Base-by-base conservation (phyloP, 1,284 basidiomycete species). In the Malassezia yamatoensis region DNA sequence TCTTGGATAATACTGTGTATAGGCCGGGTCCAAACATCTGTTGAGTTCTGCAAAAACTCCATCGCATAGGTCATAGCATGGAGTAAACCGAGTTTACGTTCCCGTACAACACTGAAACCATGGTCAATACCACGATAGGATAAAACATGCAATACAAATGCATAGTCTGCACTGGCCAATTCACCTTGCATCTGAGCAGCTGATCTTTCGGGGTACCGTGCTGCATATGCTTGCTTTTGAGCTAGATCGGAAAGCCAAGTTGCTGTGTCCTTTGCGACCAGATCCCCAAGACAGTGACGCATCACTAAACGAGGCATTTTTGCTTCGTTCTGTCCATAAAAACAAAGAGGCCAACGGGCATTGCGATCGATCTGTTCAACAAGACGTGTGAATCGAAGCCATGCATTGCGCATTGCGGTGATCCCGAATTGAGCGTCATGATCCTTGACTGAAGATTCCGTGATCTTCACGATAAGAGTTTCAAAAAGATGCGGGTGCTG, bases 331-430 rank as follows among this genome's bases (percentile, higher is more conserved):
- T 42, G 38, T 24, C 48, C 18, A 29, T 29, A 50, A 18, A 68
- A 50, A 1, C 52, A 53, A 21, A 72, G 61, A 3, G 67, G 66
- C 66, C 66, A 72, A 37, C 63, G 58, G 18, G 65, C 70, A 0
- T 59, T 57, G 16, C 60, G 59, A 51, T 72, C 70, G 49, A 63
- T 56, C 52, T 69, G 62, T 53, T 70, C 67, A 37, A 62, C 59
- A 10, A 69, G 59, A 8, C 64, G 64, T 5, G 64, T 60, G 51
- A 68, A 66, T n/a, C 62, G 64, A 54, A 64, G 61, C 70, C 70
- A 72, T 34, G 68, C 67, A 18, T 61, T 53, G 3, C 63, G 38
- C 20, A 63, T 59, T 54, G 60, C 51, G 21, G 64, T 64, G 53
- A 64, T 55, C 47, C 63, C 49, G 64, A 62, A 1, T 62, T 63